Evolutionary conservation across 73 alveolate species (phyloP), one percentile per base, ranked within the genome.

Genomic region (Blepharisma stoltei): DNA sequence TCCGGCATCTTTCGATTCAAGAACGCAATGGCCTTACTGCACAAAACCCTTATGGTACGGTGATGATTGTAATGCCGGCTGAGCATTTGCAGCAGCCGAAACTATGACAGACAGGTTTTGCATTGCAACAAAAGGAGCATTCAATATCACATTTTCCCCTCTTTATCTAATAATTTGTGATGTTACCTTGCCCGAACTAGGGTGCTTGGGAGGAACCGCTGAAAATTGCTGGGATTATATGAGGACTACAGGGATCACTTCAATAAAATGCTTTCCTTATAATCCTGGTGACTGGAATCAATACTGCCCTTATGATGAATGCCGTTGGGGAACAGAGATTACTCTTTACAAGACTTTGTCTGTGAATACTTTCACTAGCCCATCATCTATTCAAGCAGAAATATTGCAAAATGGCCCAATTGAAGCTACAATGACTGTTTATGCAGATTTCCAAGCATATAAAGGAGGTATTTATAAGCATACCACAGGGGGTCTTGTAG

Each of bases 41-140:
- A 86, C 80, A 6, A 92, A 82, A 47, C 85, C 85, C 7, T 66
- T 91, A 32, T 32, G 41, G 41, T 1, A 32, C 41, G 41, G 41
- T 32, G 41, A 0, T 1, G 41, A 32, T 32, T 32, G 41, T 81
- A 32, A 98, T 23, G 93, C 97, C 14, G 90, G 99, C 88, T 95
- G 99, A 97, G 99, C 99, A 38, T 93, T 95, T 79, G 98, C 95
- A 6, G 92, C 98, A 20, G 94, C 92, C n/a, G 99, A 93, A 71
- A 86, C 98, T 6, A 77, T 95, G 87, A 88, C 96, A 71, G 99
- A 95, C 87, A 92, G 99, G 83, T 80, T 82, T 66, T 94, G 98
- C 78, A 95, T 95, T 66, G 80, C 81, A 14, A 68, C 92, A 18
- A 78, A 78, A 7, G 94, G 90, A 6, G 69, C 7, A 7, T 55